Evolutionary conservation across 306 rosid genomes (phyloP), one percentile per base, ranked within the genome.

Genomic region (Castanospermum australe): DNA sequence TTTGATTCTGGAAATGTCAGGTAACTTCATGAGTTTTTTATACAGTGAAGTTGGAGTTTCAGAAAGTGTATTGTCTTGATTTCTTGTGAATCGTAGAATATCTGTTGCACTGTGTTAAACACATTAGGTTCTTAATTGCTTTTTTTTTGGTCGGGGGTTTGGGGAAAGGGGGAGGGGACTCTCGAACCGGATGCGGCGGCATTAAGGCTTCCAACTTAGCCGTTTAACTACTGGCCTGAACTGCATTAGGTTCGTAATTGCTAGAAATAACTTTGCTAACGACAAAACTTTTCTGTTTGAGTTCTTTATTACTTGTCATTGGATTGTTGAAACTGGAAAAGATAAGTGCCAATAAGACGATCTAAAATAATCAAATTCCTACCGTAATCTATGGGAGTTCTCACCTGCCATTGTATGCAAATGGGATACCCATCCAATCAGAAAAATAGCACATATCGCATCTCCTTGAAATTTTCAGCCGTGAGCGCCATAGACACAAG

Each of bases 401-500:
- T 41, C 44, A 39, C 68, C 18, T 56, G 12, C 14, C 24, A 73
- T 39, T 41, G 5, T n/a, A 15, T 24, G 21, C 4, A 61, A 50
- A 48, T 32, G 0, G 44, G 32, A 28, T 15, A n/a, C 4, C 67
- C 7, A 42, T 12, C 35, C 15, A 67, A 55, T 55, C 4, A 78
- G 41, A 67, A 78, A 64, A 77, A 4, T 51, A 66, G 66, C n/a
- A 30, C 14, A 39, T 21, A 61, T 69, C 61, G 32, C 42, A 6
- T 57, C 30, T 78, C 17, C 81, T 52, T 60, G 32, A 6, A 80
- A 54, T 64, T 87, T 41, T 68, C 88, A 95, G 99, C 96, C 56
- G 99, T 95, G 71, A 93, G 94, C 67, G 83, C 87, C 79, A 86
- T 95, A 51, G 99, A 95, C 83, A 93, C 99, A 64, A 95, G 98